These are phyloP conservation scores for Agaricus bisporus DNA, from an alignment of 768 basidiomycete species.

Conservation along the genomic window DNA sequence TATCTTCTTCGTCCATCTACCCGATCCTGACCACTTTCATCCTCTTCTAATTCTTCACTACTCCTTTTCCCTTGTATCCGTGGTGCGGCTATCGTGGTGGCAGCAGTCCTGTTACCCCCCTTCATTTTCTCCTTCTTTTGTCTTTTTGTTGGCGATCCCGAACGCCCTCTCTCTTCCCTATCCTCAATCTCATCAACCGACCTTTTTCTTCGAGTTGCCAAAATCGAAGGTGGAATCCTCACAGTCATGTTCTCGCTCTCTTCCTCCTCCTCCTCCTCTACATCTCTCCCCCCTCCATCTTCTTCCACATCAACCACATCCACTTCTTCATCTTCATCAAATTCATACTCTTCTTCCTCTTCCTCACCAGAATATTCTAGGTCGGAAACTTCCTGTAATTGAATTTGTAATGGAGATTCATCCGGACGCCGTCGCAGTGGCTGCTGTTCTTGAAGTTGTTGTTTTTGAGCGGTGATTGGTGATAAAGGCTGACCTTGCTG, in stretches of 20 bases:
- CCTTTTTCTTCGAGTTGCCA: slow-evolving; percentile 15
- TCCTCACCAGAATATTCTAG: slow-evolving; percentile 15
- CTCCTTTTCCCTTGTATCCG: slow-evolving; percentile 4
- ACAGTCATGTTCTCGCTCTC: slow-evolving; percentile 1
- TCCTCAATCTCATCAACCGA: slow-evolving; percentile 20
- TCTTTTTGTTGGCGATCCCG: slow-evolving; percentile 4
- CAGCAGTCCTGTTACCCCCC: neutral
- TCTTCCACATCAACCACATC: neutral
- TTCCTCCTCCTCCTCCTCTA: slow-evolving; percentile 9
- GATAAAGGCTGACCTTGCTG: neutral
- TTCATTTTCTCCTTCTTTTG: neutral
- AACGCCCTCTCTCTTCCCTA: neutral
- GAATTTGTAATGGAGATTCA: slow-evolving; percentile 15
- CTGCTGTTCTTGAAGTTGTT: neutral
- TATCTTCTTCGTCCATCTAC: neutral
- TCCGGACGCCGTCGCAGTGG: no score
- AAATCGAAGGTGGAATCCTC: neutral
- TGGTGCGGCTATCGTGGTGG: neutral
- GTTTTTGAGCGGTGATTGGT: neutral
- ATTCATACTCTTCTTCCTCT: slow-evolving; percentile 13
- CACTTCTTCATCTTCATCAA: neutral
- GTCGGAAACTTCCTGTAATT: slow-evolving; percentile 18
- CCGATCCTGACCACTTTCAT: neutral
- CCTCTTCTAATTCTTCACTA: slow-evolving; percentile 9
- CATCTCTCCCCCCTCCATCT: slow-evolving; percentile 2